Evolutionary conservation across 129 eudicot genomes (phyloP).

Genomic region (Flaveria linearis): DNA sequence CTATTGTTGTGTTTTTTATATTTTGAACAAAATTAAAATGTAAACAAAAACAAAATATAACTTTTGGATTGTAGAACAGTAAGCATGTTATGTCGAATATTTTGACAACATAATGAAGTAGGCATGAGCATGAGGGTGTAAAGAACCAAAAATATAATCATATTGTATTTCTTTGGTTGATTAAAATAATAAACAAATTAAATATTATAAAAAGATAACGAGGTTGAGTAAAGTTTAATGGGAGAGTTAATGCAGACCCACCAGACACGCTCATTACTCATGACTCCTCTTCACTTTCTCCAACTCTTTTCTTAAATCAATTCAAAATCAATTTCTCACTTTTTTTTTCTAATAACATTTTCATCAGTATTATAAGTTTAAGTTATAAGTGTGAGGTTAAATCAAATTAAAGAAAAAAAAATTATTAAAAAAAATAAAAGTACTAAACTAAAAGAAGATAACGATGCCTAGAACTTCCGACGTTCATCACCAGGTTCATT

Average conservation of each 20-base stretch:
- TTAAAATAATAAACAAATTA: background rate
- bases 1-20: too few species aligned
- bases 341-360: background rate
- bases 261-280: slow-evolving; percentile 45
- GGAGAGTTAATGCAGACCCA: slow-evolving; percentile 42
- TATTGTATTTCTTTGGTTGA: slow-evolving; percentile 22
- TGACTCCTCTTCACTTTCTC: slow-evolving; percentile 32
- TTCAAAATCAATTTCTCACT: slow-evolving; percentile 26
- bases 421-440: too few species aligned
- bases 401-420: too few species aligned
- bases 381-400: too few species aligned
- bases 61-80: slow-evolving; percentile 20
- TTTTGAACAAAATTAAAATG: background rate
- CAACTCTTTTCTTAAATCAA: slow-evolving; percentile 27
- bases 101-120: slow-evolving; percentile 39
- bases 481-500: too few species aligned
- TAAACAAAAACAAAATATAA: slow-evolving; percentile 23
- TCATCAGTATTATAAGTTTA: background rate
- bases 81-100: slow-evolving; percentile 34
- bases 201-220: background rate
- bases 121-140: slow-evolving; percentile 37
- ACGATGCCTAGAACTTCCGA: too few species aligned
- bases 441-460: too few species aligned
- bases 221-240: slow-evolving; percentile 38
- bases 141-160: slow-evolving; percentile 23